A percentile compares a stretch with the other conserved stretches of the same genome.
phyloP scores from a whole-genome alignment of 495 filamentous ascomycete genomes.

The Cairneyella variabilis region DNA sequence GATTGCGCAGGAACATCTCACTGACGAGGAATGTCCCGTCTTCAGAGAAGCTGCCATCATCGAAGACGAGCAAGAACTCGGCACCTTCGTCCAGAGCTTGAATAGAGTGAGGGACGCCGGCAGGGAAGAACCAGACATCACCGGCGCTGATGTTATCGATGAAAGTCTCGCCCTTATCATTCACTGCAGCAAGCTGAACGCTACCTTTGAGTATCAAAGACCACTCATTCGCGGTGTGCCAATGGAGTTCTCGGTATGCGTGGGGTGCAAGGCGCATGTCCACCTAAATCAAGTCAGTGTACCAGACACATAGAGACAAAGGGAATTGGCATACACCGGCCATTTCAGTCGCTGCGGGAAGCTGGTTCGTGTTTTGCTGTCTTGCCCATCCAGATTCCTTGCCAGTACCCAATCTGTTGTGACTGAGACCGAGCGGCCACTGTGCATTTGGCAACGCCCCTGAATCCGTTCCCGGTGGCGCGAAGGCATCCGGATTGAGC shows the following conservation, averaged over 20 bases:
- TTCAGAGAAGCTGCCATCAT: constrained; percentile 63
- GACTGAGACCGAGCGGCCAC: constrained; percentile 68
- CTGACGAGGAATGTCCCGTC: constrained; percentile 63
- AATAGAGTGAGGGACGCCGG: constrained; percentile 62
- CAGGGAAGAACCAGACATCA: constrained; percentile 69
- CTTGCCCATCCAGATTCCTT: constrained; percentile 62
- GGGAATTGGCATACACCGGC: no score
- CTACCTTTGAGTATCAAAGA: constrained; percentile 61
- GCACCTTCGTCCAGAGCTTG: constrained; percentile 60
- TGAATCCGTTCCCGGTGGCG: constrained; percentile 60
- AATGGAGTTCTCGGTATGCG: constrained; percentile 67
- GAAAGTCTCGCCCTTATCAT: constrained; percentile 58
- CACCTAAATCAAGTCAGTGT: no score
- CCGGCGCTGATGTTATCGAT: constrained; percentile 61
- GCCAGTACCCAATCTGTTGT: constrained; percentile 52
- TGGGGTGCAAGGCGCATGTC: constrained; percentile 68
- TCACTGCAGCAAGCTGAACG: constrained; percentile 53
- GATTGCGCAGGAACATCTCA: constrained; percentile 58
- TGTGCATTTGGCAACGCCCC: constrained; percentile 61
- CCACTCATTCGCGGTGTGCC: constrained; percentile 71
- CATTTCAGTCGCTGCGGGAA: constrained; percentile 62
- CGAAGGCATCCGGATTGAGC: constrained; percentile 60
- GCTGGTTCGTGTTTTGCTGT: constrained; percentile 57
- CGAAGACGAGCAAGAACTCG: constrained; percentile 68
- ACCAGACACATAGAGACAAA: no score